These are phyloP conservation scores for Fusarium brevicatenulatum DNA, from an alignment of 2,329 filamentous ascomycete species.

Conservation along the genomic window DNA sequence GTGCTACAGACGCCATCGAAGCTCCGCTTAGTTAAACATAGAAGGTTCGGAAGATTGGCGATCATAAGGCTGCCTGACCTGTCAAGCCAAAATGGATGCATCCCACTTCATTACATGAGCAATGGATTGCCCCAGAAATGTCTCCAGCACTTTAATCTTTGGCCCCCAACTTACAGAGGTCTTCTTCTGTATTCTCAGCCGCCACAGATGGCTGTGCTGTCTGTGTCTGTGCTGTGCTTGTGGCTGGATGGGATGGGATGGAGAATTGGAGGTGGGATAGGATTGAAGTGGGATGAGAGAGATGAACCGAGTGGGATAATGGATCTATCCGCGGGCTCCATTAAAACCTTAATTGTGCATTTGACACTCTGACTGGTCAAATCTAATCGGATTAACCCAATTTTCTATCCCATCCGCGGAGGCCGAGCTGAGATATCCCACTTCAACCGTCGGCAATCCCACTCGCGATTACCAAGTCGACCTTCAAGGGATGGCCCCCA, in stretches of 20 bases:
- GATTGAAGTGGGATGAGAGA: slow-evolving; percentile 11
- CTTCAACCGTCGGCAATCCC: slow-evolving; percentile 29
- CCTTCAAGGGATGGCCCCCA: slow-evolving; percentile 5
- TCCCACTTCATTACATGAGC: neutral
- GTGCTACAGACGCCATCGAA: neutral
- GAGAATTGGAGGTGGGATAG: neutral
- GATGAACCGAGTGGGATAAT: slow-evolving; percentile 24
- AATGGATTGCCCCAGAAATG: neutral
- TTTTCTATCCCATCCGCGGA: neutral
- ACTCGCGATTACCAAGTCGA: slow-evolving; percentile 40
- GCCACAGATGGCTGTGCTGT: slow-evolving; percentile 7
- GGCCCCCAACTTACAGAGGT: neutral
- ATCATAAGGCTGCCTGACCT: neutral
- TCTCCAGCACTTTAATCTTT: neutral
- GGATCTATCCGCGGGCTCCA: neutral
- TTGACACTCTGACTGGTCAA: fast-evolving
- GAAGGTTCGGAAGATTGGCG: neutral
- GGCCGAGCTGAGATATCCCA: slow-evolving; percentile 28
- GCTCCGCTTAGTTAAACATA: neutral
- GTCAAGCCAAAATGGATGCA: neutral
- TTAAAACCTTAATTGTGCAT: neutral
- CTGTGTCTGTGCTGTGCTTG: neutral
- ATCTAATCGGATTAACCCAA: neutral
- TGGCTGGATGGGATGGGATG: slow-evolving; percentile 1
- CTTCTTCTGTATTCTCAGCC: neutral